Percentiles rank a stretch among this genome's conserved stretches.
Conservation (phyloP, 345 rosid genomes). For the Draba incana region DNA sequence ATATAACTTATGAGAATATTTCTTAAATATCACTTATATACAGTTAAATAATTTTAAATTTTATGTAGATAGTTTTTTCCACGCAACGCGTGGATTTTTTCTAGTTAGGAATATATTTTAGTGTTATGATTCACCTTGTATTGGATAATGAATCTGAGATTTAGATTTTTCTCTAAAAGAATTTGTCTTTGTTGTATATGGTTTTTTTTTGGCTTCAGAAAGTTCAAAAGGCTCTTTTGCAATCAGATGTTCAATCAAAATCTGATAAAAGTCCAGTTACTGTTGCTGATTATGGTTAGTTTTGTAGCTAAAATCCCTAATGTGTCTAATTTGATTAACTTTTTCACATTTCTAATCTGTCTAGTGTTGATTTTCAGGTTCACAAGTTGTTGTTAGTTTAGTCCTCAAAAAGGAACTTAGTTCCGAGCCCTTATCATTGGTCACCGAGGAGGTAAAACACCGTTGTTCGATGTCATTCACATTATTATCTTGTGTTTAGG, state of each 20-base stretch:
- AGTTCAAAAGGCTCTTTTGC: conserved; percentile 78
- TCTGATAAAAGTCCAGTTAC: conserved; percentile 92
- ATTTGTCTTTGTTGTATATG: background rate
- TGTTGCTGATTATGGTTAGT: conserved; percentile 94
- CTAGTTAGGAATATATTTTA: background rate
- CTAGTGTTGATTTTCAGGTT: conserved; percentile 54
- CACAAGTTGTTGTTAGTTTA: conserved; percentile 88
- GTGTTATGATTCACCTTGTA: background rate
- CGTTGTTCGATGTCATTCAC: background rate
- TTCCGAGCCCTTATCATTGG: conserved; percentile 72
- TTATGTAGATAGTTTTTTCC: no score
- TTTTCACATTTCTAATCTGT: background rate
- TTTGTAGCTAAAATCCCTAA: no score
- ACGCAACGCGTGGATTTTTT: no score
- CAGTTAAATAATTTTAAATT: no score
- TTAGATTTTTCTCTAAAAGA: background rate
- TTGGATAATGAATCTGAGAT: background rate
- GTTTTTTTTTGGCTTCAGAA: conserved; percentile 55
- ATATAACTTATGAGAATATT: no score
- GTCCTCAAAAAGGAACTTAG: conserved; percentile 74
- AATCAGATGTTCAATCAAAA: conserved; percentile 90
- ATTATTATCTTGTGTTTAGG: background rate
- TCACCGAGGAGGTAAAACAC: conserved; percentile 88
- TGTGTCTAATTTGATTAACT: background rate
- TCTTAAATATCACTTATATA: no score